These are phyloP conservation scores for Zopfochytrium polystomum DNA, from an alignment of 371 early-diverging fungal species.

Conservation along the genomic window DNA sequence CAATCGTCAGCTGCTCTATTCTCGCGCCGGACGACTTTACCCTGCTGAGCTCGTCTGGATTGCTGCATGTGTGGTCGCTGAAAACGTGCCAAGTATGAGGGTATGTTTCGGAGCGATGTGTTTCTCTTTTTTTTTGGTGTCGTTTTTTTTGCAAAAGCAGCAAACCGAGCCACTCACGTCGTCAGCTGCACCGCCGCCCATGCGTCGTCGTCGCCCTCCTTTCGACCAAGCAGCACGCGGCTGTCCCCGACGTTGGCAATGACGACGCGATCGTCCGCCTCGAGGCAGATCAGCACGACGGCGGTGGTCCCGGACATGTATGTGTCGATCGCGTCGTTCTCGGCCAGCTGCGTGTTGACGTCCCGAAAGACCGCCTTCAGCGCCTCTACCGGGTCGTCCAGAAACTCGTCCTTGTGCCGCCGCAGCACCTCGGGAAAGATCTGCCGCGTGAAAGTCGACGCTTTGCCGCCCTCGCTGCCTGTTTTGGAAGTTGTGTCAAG, in stretches of 20 bases:
- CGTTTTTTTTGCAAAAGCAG: too few relatives aligned
- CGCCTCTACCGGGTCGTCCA: constrained; percentile 28
- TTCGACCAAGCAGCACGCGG: constrained; percentile 36
- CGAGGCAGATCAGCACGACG: constrained; percentile 26
- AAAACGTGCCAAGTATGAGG: too few relatives aligned
- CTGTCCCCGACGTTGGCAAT: constrained; percentile 49
- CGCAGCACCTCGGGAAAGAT: constrained; percentile 30
- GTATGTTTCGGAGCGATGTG: too few relatives aligned
- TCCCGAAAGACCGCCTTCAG: constrained; percentile 31
- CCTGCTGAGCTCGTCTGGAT: constrained; percentile 34
- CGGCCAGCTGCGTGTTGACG: constrained; percentile 31
- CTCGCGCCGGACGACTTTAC: constrained; percentile 42
- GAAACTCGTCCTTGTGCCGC: constrained; percentile 13
- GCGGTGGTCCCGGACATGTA: constrained; percentile 54
- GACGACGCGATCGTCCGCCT: constrained; percentile 21
- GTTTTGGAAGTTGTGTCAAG: background rate
- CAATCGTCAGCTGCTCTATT: constrained; percentile 41
- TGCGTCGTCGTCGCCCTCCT: constrained; percentile 19
- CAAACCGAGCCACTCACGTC: constrained; percentile 26
- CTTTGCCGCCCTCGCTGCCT: constrained; percentile 47
- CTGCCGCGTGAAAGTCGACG: constrained; percentile 28
- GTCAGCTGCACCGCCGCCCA: constrained; percentile 32
- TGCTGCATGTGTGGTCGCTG: constrained; percentile 49
- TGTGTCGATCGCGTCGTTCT: constrained; percentile 39
- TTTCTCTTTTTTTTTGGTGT: too few relatives aligned